Percentiles rank a stretch among this genome's conserved stretches.
Conservation (phyloP, 345 rosid genomes). For the Citrus trifoliata region DNA sequence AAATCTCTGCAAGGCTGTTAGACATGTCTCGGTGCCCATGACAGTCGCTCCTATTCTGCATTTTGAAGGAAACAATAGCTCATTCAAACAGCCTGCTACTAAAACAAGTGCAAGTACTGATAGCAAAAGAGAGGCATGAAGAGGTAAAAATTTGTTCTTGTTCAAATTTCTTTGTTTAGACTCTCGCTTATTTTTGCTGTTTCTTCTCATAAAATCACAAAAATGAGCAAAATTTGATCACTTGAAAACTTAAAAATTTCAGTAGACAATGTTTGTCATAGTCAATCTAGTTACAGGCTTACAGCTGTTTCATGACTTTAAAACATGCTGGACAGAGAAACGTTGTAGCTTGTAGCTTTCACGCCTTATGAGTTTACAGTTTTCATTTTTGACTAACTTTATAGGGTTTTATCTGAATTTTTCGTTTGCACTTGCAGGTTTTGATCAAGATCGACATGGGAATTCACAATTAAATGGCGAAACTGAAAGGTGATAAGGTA, state of each 20-base stretch:
- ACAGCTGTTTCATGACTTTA: slow-evolving; percentile 40
- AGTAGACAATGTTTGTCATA: neutral
- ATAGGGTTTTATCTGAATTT: slow-evolving; percentile 35
- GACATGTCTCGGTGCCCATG: slow-evolving; percentile 24
- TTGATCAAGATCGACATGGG: neutral
- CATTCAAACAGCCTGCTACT: slow-evolving; percentile 1
- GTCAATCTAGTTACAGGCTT: neutral
- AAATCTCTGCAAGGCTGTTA: slow-evolving; percentile 30
- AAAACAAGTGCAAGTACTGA: slow-evolving; percentile 3
- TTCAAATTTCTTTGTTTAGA: neutral
- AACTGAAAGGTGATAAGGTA: neutral
- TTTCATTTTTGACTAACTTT: slow-evolving; percentile 40
- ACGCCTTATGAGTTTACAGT: slow-evolving; percentile 27
- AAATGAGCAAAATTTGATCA: neutral
- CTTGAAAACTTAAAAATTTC: neutral
- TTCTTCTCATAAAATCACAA: neutral
- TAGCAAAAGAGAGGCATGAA: neutral
- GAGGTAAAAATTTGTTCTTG: neutral
- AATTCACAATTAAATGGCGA: neutral
- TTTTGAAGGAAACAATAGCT: slow-evolving; percentile 2
- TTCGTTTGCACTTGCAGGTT: neutral
- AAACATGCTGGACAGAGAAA: slow-evolving; percentile 20
- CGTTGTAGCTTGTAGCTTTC: slow-evolving; percentile 19
- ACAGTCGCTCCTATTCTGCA: slow-evolving; percentile 5
- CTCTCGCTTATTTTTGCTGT: neutral